phyloP scores from a whole-genome alignment of 306 rosid genomes.

The Acacia crassicarpa region DNA sequence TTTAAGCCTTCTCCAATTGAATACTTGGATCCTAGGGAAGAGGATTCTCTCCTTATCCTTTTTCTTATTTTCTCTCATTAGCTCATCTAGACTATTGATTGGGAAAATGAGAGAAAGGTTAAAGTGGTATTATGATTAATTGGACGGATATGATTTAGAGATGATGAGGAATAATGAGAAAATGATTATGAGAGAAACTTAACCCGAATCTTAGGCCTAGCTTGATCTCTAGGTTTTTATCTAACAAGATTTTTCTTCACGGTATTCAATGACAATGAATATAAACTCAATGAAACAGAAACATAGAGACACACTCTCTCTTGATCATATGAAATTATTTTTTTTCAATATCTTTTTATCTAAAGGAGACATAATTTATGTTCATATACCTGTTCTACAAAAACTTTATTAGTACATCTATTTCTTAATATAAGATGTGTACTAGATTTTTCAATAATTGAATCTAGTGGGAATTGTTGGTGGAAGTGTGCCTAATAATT shows the following conservation, averaged over 20 bases:
- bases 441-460: neutral
- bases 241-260: neutral
- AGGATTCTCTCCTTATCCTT: no score
- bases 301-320: neutral
- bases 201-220: no score
- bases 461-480: neutral
- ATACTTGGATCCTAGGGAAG: neutral
- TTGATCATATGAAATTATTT: neutral
- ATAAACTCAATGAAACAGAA: no score
- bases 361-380: neutral
- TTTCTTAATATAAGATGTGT: no score
- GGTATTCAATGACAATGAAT: neutral
- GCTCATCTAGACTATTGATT: no score
- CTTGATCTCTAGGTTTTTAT: neutral
- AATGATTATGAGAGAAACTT: no score
- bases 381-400: neutral
- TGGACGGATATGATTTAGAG: no score
- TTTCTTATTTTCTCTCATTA: no score
- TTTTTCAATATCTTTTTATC: neutral
- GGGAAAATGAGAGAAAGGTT: no score
- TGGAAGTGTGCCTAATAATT: neutral
- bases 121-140: no score
- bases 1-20: neutral
- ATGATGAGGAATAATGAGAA: no score
- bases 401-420: neutral